phyloP scores from a whole-genome alignment of 2,329 filamentous ascomycete species.

The Penicillium sclerotiorum region DNA sequence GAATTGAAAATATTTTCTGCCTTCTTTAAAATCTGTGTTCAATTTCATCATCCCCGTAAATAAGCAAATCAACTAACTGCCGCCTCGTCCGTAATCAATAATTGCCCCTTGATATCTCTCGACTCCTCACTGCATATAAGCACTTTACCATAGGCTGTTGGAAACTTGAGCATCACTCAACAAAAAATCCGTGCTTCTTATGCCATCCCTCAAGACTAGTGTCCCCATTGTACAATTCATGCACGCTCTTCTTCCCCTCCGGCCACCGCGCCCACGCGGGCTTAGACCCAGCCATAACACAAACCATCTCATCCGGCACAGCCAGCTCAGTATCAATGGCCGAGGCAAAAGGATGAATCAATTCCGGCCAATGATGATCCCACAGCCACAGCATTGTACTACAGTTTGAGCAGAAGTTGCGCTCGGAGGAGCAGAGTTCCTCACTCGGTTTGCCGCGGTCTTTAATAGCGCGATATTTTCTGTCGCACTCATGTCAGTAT shows the following conservation, averaged over 20 bases:
- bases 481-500: conserved; percentile 22
- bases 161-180: conserved; percentile 33
- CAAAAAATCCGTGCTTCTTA: conserved; percentile 44
- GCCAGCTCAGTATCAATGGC: conserved; percentile 53
- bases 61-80: too few relatives aligned
- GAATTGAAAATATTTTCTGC: conserved; percentile 8
- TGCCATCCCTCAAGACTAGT: conserved; percentile 51
- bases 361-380: conserved; percentile 51
- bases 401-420: conserved; percentile 53
- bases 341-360: conserved; percentile 54
- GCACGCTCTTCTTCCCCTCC: conserved; percentile 49
- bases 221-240: conserved; percentile 41
- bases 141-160: too few relatives aligned
- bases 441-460: conserved; percentile 46
- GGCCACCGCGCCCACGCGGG: conserved; percentile 52
- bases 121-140: too few relatives aligned
- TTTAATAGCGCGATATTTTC: conserved; percentile 51
- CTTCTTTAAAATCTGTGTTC: too few relatives aligned
- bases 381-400: conserved; percentile 53
- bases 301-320: conserved; percentile 51
- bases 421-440: conserved; percentile 45
- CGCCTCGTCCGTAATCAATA: too few relatives aligned
- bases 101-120: too few relatives aligned
- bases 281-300: conserved; percentile 48
- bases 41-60: too few relatives aligned